Evolutionary conservation across 108 stramenopile genomes (phyloP), one percentile per base, ranked within the genome.

Genomic region (Fragilaria radians): DNA sequence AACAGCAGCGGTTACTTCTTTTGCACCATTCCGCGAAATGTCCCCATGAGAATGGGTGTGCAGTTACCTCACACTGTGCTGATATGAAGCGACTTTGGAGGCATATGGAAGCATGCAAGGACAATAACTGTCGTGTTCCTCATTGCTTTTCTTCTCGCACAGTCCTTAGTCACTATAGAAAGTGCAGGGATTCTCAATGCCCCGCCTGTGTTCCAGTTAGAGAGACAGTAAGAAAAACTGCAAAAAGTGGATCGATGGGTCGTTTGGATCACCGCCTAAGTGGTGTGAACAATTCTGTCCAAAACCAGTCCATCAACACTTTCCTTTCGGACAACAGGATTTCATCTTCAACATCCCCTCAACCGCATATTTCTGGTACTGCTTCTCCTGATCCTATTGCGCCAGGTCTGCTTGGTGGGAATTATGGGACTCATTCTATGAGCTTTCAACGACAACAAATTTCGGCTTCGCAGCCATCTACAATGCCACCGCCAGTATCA

Each of bases 61-160:
- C 79, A 18, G 77, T 84, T 7, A 97, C 96, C n/a, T 95, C 92
- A 27, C 94, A 94, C 71, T 99, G 98, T 71, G 82, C 67, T 22
- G 91, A 89, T 32, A 99, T 99, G 98, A 99, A 99, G 70, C 73
- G 81, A 31, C 65, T 99, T 25, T 99, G 98, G 98, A 89, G 91
- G 51, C 98, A 99, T 72, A 99, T 99, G 77, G 96, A 95, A 62
- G 87, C 85, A 49, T 99, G 98, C 72, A 95, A 94, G 49, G 94
- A 97, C 66, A 96, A 97, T 65, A 76, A 89, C 42, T 99, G 98
- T 58, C 74, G 91, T 48, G 80, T 94, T 4, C 80, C 93, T 1
- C 98, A 96, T 56, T 99, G 98, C 65, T 96, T 97, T 57, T 97
- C 96, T 0, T 95, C 94, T 33, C 73, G 98, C 21, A 94, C 95